Percentiles rank a stretch among this genome's conserved stretches.
Evolutionary conservation across 176 grass and related monocot species (phyloP).

Genomic region (sorghum (Sorghum bicolor)): DNA sequence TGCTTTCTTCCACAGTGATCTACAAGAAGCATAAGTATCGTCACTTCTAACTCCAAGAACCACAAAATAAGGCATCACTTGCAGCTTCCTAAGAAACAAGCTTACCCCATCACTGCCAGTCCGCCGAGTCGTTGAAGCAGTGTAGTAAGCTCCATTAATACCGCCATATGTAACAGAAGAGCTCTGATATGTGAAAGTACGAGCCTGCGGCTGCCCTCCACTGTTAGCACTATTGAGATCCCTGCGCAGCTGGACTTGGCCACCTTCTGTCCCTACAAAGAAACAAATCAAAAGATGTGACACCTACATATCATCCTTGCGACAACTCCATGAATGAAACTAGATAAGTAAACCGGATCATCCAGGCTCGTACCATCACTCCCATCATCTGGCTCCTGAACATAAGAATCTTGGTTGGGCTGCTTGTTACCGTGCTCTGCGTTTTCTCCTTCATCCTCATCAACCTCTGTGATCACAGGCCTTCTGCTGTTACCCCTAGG

Average conservation of each 20-base stretch:
- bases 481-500: conserved; percentile 12
- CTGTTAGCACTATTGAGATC: conserved; percentile 27
- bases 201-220: conserved; percentile 29
- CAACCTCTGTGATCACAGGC: conserved; percentile 68
- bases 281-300: not conserved
- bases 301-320: not conserved
- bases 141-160: conserved; percentile 83
- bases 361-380: conserved; percentile 38
- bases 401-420: conserved; percentile 32
- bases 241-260: conserved; percentile 35
- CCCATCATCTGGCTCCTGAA: conserved; percentile 78
- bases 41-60: not conserved
- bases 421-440: not conserved
- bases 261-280: conserved; percentile 43
- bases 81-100: not conserved
- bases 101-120: conserved; percentile 73
- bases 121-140: conserved; percentile 55
- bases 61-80: not conserved
- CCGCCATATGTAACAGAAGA: conserved; percentile 88
- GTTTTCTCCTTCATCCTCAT: conserved; percentile 38
- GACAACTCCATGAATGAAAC: not conserved
- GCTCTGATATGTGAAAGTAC: conserved; percentile 57
- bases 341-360: not conserved
- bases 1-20: conserved; percentile 81
- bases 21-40: conserved; percentile 24